Base-by-base conservation (phyloP, 805 yeast species). In the Candida stauntonica region DNA sequence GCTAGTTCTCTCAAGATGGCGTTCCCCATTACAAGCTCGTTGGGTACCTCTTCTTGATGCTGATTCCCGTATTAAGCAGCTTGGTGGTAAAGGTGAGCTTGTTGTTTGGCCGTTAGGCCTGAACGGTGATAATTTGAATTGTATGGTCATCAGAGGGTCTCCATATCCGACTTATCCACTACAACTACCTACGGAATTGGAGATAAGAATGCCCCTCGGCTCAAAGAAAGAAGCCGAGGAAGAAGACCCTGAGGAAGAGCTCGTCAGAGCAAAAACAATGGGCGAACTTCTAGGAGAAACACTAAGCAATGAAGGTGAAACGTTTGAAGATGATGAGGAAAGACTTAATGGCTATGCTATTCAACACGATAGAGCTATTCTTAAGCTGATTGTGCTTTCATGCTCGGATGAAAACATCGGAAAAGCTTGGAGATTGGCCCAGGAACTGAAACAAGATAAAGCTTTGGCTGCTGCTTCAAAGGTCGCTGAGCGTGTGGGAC, bases 91-190 rank as follows among this genome's bases (percentile, higher is more conserved):
- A 17, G 81, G 81, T 50, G 72, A 72, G 36, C 77, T 86, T 60
- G 71, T 72, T 38, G 80, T 82, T 48, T 88, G 97, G 97, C 97
- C 97, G 17, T 66, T 91, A 36, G 95, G 96, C 3, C 62, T 86
- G 26, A 73, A 77, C 41, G 72, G 71, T 35, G 88, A 84, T 42
- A 75, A 78, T 43, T 73, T 88, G 50, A 77, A 75, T 47, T 86
- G 94, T 60, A 71, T 87, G 36, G 71, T 86, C 16, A 73, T 86
- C 44, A 83, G 85, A 60, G 89, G 88, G 17, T 67, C 68, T 5
- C 65, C 66, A 23, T 81, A 81, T 61, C 97, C 97, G 1, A 75
- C 78, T 3, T 79, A 86, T 54, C 98, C 98, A 12, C 62, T 93
- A 35, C 84, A 96, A 0, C 68, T 88, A 40, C 91, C 95, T 1